Evolutionary conservation across 331 rosid genomes (phyloP), one percentile per base, ranked within the genome.

Genomic region (Acacia pycnantha): DNA sequence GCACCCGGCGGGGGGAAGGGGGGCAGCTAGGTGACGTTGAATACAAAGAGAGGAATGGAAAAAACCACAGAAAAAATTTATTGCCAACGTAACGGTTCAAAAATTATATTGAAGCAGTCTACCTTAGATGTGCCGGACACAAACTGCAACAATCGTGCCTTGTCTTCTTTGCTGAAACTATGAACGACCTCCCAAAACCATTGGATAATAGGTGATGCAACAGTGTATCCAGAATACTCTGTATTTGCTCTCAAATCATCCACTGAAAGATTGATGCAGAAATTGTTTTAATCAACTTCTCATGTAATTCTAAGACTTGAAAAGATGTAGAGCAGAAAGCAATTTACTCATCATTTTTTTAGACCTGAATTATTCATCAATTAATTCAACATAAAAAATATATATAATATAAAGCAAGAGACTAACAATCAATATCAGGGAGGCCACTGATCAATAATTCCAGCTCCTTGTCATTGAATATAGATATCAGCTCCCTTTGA

Each of bases 111-210:
- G 37, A 67, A 65, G 61, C 56, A 80, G 77, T 27, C 68, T 92
- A 96, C 98, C 99, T 96, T 96, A 14, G 99, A 96, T 85, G 99
- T 96, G 84, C 99, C 98, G 2, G 99, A 94, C 81, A 96, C 98
- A 86, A 96, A 96, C 92, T 96, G 99, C 90, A 96, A 90, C 35
- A 96, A 91, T 67, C 99, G 94, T 72, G 99, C 99, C 88, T 96
- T 96, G 81, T 96, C 99, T 90, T 96, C 99, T 86, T 96, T 93
- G 86, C 98, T 95, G 83, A 95, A 91, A 70, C 90, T 90, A 81
- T 95, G 98, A 66, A 83, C 98, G 67, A 92, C 97, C 86, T 95
- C 98, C 99, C 99, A 95, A 80, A 93, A 95, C 99, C 98, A 95
- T 77, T 92, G 98, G 78, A 96, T 90, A 76, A 96, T 91, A 0